These are phyloP conservation scores for Candida anglica DNA, from an alignment of 805 yeast species.

Conservation along the genomic window DNA sequence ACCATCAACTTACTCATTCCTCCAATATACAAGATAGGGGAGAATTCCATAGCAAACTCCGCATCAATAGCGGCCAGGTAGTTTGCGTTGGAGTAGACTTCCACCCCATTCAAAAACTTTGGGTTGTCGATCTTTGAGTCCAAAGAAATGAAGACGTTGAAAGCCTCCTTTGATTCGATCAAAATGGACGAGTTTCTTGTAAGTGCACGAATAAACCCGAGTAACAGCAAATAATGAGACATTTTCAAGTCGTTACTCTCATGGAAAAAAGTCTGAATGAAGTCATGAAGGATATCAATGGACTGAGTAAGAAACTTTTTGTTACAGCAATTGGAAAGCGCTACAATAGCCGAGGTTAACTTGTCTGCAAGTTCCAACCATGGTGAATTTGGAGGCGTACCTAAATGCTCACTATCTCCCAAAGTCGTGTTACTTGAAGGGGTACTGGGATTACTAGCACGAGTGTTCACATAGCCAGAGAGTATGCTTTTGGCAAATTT, in stretches of 20 bases:
- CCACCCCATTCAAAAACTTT: constrained; percentile 35
- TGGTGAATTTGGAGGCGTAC: too few species aligned
- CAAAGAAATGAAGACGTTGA: constrained; percentile 27
- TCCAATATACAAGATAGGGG: constrained; percentile 34
- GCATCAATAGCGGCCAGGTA: constrained; percentile 15
- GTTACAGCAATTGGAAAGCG: too few species aligned
- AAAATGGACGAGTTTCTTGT: constrained; percentile 23
- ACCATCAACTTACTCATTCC: constrained; percentile 30
- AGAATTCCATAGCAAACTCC: constrained; percentile 26
- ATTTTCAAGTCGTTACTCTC: constrained; percentile 5
- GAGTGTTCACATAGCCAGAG: constrained; percentile 22
- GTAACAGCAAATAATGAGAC: constrained; percentile 30
- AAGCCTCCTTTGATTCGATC: constrained; percentile 15
- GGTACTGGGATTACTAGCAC: neutral
- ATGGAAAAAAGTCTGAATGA: too few species aligned
- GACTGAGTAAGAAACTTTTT: too few species aligned
- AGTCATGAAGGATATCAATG: neutral
- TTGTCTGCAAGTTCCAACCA: constrained; percentile 32
- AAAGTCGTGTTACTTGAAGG: neutral
- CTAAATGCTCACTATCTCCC: too few species aligned
- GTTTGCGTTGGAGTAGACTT: constrained; percentile 22
- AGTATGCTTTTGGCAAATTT: constrained; percentile 32
- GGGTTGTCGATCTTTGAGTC: constrained; percentile 34
- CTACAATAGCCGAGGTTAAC: constrained; percentile 30
- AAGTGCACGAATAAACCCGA: constrained; percentile 33